phyloP scores from a whole-genome alignment of 306 rosid genomes.

The Glycine latifolia region DNA sequence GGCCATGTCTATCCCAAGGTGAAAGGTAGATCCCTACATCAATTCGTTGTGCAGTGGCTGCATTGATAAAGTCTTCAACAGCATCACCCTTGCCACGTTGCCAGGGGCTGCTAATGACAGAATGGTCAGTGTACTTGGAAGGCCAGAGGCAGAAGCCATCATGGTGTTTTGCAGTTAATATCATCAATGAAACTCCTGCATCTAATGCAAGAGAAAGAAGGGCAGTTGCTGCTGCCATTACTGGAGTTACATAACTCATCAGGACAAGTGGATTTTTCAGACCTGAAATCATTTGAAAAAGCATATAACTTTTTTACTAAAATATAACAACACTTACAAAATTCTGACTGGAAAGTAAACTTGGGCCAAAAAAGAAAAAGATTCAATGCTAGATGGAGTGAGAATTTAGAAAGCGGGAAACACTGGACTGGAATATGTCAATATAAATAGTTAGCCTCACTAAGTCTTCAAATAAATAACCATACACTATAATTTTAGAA shows the following conservation, averaged over 20 bases:
- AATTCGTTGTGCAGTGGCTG: slow-evolving; percentile 60
- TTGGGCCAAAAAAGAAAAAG: background rate
- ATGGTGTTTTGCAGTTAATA: slow-evolving; percentile 94
- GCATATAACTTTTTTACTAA: slow-evolving; percentile 18
- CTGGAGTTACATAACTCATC: slow-evolving; percentile 96
- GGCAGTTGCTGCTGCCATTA: slow-evolving; percentile 78
- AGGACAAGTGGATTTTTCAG: slow-evolving; percentile 88
- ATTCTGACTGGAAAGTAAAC: slow-evolving; percentile 25
- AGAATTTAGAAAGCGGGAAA: slow-evolving; percentile 13
- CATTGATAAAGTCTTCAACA: slow-evolving; percentile 64
- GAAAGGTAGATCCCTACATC: slow-evolving; percentile 88
- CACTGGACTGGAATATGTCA: slow-evolving; percentile 14
- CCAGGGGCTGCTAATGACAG: slow-evolving; percentile 78
- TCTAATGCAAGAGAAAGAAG: slow-evolving; percentile 75
- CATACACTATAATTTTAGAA: slow-evolving; percentile 2
- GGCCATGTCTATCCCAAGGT: slow-evolving; percentile 90
- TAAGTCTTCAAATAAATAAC: background rate
- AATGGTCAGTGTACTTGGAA: slow-evolving; percentile 84
- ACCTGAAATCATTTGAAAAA: slow-evolving; percentile 64
- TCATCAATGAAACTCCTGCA: slow-evolving; percentile 76
- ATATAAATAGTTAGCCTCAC: slow-evolving; percentile 28
- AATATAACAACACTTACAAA: slow-evolving; percentile 20
- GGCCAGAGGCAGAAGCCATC: slow-evolving; percentile 99
- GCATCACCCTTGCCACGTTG: slow-evolving; percentile 77
- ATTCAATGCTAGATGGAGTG: background rate